phyloP scores from a whole-genome alignment of 2,329 filamentous ascomycete genomes.

The Arachnomyces sp. region DNA sequence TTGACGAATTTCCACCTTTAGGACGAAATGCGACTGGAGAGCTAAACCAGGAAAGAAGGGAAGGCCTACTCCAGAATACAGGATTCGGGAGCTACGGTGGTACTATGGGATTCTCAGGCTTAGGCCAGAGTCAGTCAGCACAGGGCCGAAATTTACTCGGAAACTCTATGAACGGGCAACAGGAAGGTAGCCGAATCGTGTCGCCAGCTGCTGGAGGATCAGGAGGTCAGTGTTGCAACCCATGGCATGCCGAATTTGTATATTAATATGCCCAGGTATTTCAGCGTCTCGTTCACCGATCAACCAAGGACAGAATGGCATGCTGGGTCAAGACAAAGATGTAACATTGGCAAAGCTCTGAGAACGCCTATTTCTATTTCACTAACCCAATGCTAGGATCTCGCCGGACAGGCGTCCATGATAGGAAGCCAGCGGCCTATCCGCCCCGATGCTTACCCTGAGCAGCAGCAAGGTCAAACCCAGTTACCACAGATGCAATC shows the following conservation, averaged over 20 bases:
- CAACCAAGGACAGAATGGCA: constrained; percentile 35
- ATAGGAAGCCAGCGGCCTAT: constrained; percentile 24
- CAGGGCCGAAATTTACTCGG: constrained; percentile 25
- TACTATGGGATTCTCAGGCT: constrained; percentile 35
- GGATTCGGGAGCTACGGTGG: constrained; percentile 35
- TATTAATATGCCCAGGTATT: constrained; percentile 21
- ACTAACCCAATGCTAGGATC: constrained; percentile 26
- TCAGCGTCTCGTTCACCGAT: constrained; percentile 36
- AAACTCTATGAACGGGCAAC: constrained; percentile 29
- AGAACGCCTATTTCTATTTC: constrained; percentile 1
- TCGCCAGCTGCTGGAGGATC: constrained; percentile 25
- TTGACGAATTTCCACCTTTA: constrained; percentile 56
- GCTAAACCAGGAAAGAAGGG: constrained; percentile 43
- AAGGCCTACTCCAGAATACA: constrained; percentile 44
- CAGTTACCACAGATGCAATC: constrained; percentile 24
- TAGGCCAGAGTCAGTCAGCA: constrained; percentile 33
- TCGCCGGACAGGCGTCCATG: constrained; percentile 21
- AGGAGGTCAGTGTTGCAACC: constrained; percentile 20
- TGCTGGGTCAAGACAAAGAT: constrained; percentile 37
- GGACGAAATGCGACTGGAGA: constrained; percentile 46
- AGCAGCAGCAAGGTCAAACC: constrained; percentile 22
- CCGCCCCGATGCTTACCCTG: constrained; percentile 23
- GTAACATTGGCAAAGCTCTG: constrained; percentile 14
- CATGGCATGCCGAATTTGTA: constrained; percentile 10
- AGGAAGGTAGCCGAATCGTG: constrained; percentile 27